A percentile compares a stretch with the other conserved stretches of the same genome.
Evolutionary conservation across 768 basidiomycete genomes (phyloP).

Genomic region (Termitomyces sp.): DNA sequence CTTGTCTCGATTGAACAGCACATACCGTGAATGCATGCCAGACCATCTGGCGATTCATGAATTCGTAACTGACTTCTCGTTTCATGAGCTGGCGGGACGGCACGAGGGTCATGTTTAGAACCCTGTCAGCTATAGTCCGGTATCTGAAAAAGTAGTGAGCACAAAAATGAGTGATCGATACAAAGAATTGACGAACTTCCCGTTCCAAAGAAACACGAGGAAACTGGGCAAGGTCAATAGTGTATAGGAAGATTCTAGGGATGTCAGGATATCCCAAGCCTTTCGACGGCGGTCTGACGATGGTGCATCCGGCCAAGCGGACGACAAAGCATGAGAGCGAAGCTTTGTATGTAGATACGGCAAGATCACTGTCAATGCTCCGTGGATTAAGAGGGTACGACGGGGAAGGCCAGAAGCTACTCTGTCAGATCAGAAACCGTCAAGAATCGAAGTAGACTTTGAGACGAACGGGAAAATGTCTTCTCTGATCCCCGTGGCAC

Average conservation of each 20-base stretch:
- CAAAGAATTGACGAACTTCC: slow-evolving; percentile 45
- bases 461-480: slow-evolving; percentile 33
- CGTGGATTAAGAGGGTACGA: slow-evolving; percentile 60
- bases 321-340: slow-evolving; percentile 71
- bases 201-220: slow-evolving; percentile 79
- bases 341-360: slow-evolving; percentile 80
- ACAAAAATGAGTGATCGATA: neutral
- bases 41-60: slow-evolving; percentile 99
- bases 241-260: slow-evolving; percentile 64
- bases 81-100: slow-evolving; percentile 67
- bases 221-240: slow-evolving; percentile 72
- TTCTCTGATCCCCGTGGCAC: slow-evolving; percentile 21
- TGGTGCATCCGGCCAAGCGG: slow-evolving; percentile 90
- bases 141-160: slow-evolving; percentile 48
- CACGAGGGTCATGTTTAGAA: slow-evolving; percentile 71
- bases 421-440: slow-evolving; percentile 8
- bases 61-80: slow-evolving; percentile 93
- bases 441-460: slow-evolving; percentile 5
- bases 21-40: slow-evolving; percentile 98
- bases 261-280: slow-evolving; percentile 67
- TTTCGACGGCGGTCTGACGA: slow-evolving; percentile 70
- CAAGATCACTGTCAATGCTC: slow-evolving; percentile 64
- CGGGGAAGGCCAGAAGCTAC: slow-evolving; percentile 67
- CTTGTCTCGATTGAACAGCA: slow-evolving; percentile 9
- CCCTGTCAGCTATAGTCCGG: slow-evolving; percentile 76